These are phyloP conservation scores for Phylloporus sp. DNA, from an alignment of 768 basidiomycete genomes.

Conservation along the genomic window DNA sequence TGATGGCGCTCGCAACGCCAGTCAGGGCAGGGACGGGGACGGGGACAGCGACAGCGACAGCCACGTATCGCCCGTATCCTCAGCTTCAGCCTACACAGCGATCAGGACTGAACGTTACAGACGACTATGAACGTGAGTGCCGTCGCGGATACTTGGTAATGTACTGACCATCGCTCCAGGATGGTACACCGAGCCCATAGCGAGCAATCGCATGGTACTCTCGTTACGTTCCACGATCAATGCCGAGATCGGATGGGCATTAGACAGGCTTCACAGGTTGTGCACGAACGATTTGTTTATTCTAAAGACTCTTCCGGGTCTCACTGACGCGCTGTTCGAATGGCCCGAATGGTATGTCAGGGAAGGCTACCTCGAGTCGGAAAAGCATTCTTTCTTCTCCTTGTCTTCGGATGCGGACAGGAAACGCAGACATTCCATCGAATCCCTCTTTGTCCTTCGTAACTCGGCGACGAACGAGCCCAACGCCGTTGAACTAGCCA, in stretches of 20 bases:
- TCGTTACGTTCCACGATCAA: conserved; percentile 81
- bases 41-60: conserved; percentile 11
- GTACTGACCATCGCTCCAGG: conserved; percentile 39
- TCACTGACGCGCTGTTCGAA: conserved; percentile 80
- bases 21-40: conserved; percentile 26
- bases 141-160: neutral
- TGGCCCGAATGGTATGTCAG: conserved; percentile 84
- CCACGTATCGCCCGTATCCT: conserved; percentile 25
- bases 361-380: conserved; percentile 51
- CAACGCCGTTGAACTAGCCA: conserved; percentile 59
- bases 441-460: conserved; percentile 82
- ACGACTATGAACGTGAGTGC: conserved; percentile 73
- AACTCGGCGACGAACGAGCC: conserved; percentile 72
- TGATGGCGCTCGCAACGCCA: conserved; percentile 31
- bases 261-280: conserved; percentile 81
- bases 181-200: conserved; percentile 79
- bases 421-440: conserved; percentile 73
- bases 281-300: conserved; percentile 75
- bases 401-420: conserved; percentile 45
- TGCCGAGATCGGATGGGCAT: conserved; percentile 83
- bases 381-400: conserved; percentile 52
- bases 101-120: conserved; percentile 47
- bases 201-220: conserved; percentile 88
- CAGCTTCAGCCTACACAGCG: conserved; percentile 18
- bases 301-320: conserved; percentile 67